These are phyloP conservation scores for Mortierella sp. DNA, from an alignment of 371 early-diverging fungal species.

Conservation along the genomic window DNA sequence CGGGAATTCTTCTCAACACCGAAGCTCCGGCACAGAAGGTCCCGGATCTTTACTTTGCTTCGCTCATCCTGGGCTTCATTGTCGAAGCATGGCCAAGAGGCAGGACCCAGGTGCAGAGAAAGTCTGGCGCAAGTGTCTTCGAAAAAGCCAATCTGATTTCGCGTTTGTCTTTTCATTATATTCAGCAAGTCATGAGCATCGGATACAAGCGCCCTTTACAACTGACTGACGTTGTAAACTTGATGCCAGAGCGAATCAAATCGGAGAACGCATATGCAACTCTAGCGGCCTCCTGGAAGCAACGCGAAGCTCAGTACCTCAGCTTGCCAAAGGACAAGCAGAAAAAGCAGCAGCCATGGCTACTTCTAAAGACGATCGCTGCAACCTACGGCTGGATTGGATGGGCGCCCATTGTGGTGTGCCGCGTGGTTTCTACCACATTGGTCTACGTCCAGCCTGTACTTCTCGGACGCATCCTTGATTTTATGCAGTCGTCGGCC, in stretches of 20 bases:
- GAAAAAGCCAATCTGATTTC: constrained; percentile 41
- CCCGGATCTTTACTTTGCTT: background rate
- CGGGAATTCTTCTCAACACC: constrained; percentile 1
- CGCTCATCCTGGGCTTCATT: constrained; percentile 19
- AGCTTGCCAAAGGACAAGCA: constrained; percentile 2
- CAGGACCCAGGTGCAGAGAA: constrained; percentile 20
- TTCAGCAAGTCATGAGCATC: constrained; percentile 31
- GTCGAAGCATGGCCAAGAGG: constrained; percentile 36
- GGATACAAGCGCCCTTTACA: constrained; percentile 27
- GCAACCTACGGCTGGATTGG: constrained; percentile 33
- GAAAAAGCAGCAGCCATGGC: constrained; percentile 14
- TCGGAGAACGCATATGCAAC: constrained; percentile 15
- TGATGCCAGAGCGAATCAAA: constrained; percentile 29
- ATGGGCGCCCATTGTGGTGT: constrained; percentile 38
- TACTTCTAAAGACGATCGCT: constrained; percentile 20
- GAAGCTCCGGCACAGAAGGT: too few species aligned
- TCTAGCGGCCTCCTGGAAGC: constrained; percentile 18
- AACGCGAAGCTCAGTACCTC: background rate
- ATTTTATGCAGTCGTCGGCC: constrained; percentile 24
- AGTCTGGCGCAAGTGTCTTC: constrained; percentile 14
- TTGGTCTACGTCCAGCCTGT: constrained; percentile 27
- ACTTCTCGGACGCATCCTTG: constrained; percentile 28
- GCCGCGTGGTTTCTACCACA: constrained; percentile 19
- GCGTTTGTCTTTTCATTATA: constrained; percentile 29
- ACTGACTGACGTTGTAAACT: constrained; percentile 11